Percentiles rank a stretch among this genome's conserved stretches.
Conservation (phyloP, 495 filamentous ascomycete genomes). For the Penicillium silybi region DNA sequence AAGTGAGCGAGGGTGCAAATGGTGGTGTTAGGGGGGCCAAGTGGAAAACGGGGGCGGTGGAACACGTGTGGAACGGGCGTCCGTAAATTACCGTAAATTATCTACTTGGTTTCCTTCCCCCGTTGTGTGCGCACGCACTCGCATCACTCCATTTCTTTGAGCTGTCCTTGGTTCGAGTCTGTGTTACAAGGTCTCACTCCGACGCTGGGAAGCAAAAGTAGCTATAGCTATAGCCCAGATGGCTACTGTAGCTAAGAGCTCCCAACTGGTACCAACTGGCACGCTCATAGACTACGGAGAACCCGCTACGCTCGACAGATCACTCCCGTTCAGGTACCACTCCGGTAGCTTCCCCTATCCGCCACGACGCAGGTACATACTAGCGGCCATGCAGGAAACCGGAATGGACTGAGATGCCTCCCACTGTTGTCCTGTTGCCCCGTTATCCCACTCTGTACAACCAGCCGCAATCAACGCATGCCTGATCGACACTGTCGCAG, state of each 20-base stretch:
- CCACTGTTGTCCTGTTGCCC: not conserved
- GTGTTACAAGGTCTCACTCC: too few species aligned
- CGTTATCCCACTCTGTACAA: not conserved
- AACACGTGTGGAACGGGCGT: slow-evolving; percentile 18
- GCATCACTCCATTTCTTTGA: not conserved
- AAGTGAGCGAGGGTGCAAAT: slow-evolving; percentile 19
- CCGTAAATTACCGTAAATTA: slow-evolving; percentile 21
- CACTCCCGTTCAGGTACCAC: not conserved
- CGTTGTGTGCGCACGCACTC: not conserved
- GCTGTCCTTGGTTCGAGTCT: not conserved
- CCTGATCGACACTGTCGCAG: not conserved
- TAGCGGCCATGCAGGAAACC: slow-evolving; percentile 9
- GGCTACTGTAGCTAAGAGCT: too few species aligned
- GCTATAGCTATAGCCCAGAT: not conserved
- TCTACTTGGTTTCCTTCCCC: not conserved
- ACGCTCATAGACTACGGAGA: too few species aligned
- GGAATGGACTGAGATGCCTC: not conserved
- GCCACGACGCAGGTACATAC: slow-evolving; percentile 9
- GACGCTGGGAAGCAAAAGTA: too few species aligned
- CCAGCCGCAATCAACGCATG: not conserved
- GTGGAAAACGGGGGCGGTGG: slow-evolving; percentile 21
- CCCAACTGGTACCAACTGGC: too few species aligned
- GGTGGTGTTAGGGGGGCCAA: slow-evolving; percentile 11
- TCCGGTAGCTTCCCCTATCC: not conserved
- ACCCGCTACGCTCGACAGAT: not conserved